These are phyloP conservation scores for Starmerella cellae DNA, from an alignment of 805 yeast genomes.

Conservation along the genomic window DNA sequence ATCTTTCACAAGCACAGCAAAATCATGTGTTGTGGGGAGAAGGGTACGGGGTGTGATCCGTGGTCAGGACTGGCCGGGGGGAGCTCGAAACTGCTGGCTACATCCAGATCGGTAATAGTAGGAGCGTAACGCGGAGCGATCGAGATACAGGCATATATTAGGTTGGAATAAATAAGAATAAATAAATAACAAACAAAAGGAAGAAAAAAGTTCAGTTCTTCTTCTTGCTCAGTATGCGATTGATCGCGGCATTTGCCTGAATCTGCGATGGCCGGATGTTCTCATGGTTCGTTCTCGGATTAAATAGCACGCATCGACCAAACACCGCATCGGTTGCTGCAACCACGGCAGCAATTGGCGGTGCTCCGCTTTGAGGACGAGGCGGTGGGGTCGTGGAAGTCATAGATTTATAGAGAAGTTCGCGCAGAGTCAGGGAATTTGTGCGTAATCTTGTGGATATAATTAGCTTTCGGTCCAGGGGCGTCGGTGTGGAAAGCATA, in stretches of 20 bases:
- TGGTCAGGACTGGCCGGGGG: no score
- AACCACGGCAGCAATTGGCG: slow-evolving; percentile 21
- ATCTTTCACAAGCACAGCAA: no score
- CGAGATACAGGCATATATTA: no score
- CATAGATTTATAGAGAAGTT: slow-evolving; percentile 71
- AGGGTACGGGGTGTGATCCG: no score
- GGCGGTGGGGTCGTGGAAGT: slow-evolving; percentile 39
- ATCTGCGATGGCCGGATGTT: slow-evolving; percentile 25
- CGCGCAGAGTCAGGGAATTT: slow-evolving; percentile 66
- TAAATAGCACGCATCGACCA: slow-evolving; percentile 27
- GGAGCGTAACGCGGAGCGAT: no score
- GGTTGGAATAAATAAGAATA: no score
- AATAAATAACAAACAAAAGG: not conserved
- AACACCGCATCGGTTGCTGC: slow-evolving; percentile 26
- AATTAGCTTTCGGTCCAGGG: slow-evolving; percentile 49
- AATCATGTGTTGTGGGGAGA: no score
- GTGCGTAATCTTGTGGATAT: slow-evolving; percentile 58
- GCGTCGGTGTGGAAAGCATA: slow-evolving; percentile 61
- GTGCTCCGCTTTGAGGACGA: slow-evolving; percentile 27
- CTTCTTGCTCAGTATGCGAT: slow-evolving; percentile 1
- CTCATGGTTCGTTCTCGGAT: slow-evolving; percentile 22
- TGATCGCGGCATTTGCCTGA: slow-evolving; percentile 6
- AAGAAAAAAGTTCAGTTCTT: not conserved
- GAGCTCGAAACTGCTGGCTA: no score
- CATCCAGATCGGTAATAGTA: no score